Evolutionary conservation across 1,284 basidiomycete species (phyloP).

Genomic region (Trichosporon faecale): DNA sequence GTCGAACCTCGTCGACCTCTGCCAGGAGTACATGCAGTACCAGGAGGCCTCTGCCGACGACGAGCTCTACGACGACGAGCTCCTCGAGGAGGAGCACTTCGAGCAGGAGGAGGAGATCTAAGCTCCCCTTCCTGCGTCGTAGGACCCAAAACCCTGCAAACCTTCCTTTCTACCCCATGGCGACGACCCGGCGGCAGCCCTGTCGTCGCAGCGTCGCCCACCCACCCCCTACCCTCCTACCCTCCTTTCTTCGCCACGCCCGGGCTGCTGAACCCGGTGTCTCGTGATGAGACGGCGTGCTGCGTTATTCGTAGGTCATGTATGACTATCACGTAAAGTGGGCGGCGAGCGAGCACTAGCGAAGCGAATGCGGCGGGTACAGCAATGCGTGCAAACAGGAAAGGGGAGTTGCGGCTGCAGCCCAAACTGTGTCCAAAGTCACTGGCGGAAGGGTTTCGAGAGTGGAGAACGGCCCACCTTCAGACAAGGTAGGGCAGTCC

Average conservation of each 20-base stretch:
- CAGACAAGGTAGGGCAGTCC: too few relatives aligned
- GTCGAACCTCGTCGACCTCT: conserved; percentile 92
- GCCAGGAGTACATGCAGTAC: conserved; percentile 94
- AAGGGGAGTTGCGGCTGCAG: too few relatives aligned
- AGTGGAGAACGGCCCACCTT: too few relatives aligned
- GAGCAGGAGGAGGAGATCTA: conserved; percentile 44
- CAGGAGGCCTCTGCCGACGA: conserved; percentile 68
- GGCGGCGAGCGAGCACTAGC: too few relatives aligned
- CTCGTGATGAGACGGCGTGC: conserved; percentile 50
- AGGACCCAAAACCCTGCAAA: conserved; percentile 30
- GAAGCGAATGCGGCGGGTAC: too few relatives aligned
- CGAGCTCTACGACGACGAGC: conserved; percentile 53
- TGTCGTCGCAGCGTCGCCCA: conserved; percentile 24
- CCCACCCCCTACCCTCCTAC: conserved; percentile 1
- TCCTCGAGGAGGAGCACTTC: conserved; percentile 45
- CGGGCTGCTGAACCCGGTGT: conserved; percentile 40
- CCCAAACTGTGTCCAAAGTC: too few relatives aligned
- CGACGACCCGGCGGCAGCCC: conserved; percentile 24
- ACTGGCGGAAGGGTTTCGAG: too few relatives aligned
- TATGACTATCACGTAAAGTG: conserved; percentile 1
- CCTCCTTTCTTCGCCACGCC: conserved; percentile 13
- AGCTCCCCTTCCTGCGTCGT: conserved; percentile 28
- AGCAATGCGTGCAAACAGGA: too few relatives aligned
- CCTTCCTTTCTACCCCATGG: conserved; percentile 15
- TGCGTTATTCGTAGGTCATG: conserved; percentile 28